Percentiles rank a stretch among this genome's conserved stretches.
These are phyloP conservation scores for Pilaira anomala DNA, from an alignment of 192 early-diverging fungal genomes.

Conservation along the genomic window DNA sequence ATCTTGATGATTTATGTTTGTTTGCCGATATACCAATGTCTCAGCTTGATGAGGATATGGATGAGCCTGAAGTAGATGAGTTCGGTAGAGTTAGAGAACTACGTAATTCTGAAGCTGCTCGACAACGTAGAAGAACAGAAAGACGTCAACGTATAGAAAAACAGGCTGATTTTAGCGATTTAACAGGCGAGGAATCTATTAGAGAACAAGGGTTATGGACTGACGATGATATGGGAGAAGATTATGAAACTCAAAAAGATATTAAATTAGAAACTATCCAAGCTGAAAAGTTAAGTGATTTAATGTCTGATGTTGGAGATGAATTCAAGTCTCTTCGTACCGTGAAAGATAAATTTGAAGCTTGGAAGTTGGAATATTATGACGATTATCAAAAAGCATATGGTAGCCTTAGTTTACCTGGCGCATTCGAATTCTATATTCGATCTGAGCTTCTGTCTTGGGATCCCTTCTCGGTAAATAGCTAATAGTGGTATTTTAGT, in stretches of 20 bases:
- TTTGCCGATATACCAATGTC: conserved; percentile 38
- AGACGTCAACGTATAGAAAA: conserved; percentile 18
- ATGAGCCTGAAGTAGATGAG: conserved; percentile 32
- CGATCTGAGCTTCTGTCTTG: conserved; percentile 51
- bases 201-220: conserved; percentile 36
- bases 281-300: conserved; percentile 20
- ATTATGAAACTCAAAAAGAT: conserved; percentile 29
- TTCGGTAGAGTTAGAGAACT: conserved; percentile 38
- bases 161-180: neutral
- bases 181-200: neutral
- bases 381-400: conserved; percentile 57
- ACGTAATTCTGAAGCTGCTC: conserved; percentile 26
- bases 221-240: conserved; percentile 45
- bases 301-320: conserved; percentile 43
- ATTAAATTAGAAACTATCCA: conserved; percentile 33
- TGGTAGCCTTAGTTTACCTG: conserved; percentile 50
- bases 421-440: conserved; percentile 56
- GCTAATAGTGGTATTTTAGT: neutral
- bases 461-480: conserved; percentile 45
- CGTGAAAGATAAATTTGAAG: conserved; percentile 48
- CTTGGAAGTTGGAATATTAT: conserved; percentile 48
- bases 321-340: conserved; percentile 43
- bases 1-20: conserved; percentile 40
- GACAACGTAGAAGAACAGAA: conserved; percentile 31
- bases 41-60: conserved; percentile 9